phyloP scores from a whole-genome alignment of 768 basidiomycete species.

The Pisolithus orientalis region DNA sequence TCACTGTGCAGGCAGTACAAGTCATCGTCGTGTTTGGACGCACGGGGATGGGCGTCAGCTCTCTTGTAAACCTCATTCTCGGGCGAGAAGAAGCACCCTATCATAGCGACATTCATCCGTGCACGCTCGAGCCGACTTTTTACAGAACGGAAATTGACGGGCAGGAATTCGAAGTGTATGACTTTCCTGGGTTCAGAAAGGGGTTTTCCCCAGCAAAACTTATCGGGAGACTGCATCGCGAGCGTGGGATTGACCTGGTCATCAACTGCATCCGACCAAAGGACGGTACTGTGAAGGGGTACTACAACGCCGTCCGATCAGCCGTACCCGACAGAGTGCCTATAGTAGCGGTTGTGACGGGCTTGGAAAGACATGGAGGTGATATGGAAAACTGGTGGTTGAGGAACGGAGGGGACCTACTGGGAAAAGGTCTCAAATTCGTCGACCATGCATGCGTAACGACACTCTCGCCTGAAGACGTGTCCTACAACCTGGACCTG shows the following conservation, averaged over 20 bases:
- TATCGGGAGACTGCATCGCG: slow-evolving; percentile 23
- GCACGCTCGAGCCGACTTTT: slow-evolving; percentile 16
- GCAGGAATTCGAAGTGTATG: slow-evolving; percentile 26
- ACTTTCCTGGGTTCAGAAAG: slow-evolving; percentile 23
- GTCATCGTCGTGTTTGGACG: slow-evolving; percentile 28
- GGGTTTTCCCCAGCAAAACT: slow-evolving; percentile 17
- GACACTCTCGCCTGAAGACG: slow-evolving; percentile 7
- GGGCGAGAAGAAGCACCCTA: slow-evolving; percentile 28
- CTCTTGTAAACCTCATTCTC: slow-evolving; percentile 26
- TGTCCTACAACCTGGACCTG: neutral
- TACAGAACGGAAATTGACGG: slow-evolving; percentile 26
- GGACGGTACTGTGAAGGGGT: slow-evolving; percentile 23
- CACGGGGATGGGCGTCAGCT: slow-evolving; percentile 28
- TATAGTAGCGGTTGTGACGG: slow-evolving; percentile 32
- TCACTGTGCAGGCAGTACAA: slow-evolving; percentile 19
- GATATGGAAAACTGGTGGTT: slow-evolving; percentile 32
- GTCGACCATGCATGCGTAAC: slow-evolving; percentile 33
- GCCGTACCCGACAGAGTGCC: slow-evolving; percentile 29
- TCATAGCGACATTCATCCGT: slow-evolving; percentile 27
- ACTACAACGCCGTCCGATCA: slow-evolving; percentile 21
- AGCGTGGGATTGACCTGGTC: slow-evolving; percentile 27
- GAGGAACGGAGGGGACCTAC: slow-evolving; percentile 31
- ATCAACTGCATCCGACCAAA: slow-evolving; percentile 24
- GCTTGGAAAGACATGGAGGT: slow-evolving; percentile 28
- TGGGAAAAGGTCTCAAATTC: slow-evolving; percentile 28